phyloP scores from a whole-genome alignment of 495 filamentous ascomycete genomes.

The Sordaria brevicollis region DNA sequence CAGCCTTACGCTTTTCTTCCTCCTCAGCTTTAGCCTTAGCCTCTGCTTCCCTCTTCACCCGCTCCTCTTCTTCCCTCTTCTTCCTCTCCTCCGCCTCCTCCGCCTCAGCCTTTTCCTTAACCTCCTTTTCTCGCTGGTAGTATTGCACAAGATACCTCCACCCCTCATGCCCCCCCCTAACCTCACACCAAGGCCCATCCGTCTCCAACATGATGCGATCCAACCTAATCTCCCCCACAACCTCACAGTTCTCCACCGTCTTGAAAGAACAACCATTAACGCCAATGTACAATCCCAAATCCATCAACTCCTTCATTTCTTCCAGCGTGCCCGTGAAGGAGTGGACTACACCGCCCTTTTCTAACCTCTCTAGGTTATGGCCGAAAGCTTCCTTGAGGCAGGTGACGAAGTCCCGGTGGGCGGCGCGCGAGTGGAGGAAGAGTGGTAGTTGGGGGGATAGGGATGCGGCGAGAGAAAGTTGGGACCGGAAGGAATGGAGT shows the following conservation, averaged over 20 bases:
- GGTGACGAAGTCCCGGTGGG: constrained; percentile 67
- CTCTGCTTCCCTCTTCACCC: neutral
- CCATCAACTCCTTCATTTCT: constrained; percentile 69
- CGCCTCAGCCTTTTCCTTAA: neutral
- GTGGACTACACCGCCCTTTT: constrained; percentile 73
- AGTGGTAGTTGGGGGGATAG: constrained; percentile 70
- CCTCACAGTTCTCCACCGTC: constrained; percentile 75
- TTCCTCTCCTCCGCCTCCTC: neutral
- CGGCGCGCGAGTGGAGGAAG: constrained; percentile 83
- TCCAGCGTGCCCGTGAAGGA: constrained; percentile 78
- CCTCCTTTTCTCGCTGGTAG: constrained; percentile 2
- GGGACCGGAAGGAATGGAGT: constrained; percentile 71
- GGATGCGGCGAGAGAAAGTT: constrained; percentile 57
- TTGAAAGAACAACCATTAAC: constrained; percentile 91
- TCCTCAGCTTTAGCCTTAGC: too few relatives aligned
- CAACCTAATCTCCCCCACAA: constrained; percentile 66
- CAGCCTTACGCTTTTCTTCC: neutral
- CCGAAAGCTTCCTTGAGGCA: constrained; percentile 42
- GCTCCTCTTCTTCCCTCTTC: neutral
- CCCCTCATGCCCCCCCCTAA: constrained; percentile 53
- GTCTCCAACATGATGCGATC: constrained; percentile 80
- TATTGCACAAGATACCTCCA: constrained; percentile 41
- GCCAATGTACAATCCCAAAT: constrained; percentile 70
- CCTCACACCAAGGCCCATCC: constrained; percentile 84
- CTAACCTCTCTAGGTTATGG: constrained; percentile 41